Evolutionary conservation across 352 stramenopile genomes (phyloP), one percentile per base, ranked within the genome.

Genomic region (Pythium apleroticum): DNA sequence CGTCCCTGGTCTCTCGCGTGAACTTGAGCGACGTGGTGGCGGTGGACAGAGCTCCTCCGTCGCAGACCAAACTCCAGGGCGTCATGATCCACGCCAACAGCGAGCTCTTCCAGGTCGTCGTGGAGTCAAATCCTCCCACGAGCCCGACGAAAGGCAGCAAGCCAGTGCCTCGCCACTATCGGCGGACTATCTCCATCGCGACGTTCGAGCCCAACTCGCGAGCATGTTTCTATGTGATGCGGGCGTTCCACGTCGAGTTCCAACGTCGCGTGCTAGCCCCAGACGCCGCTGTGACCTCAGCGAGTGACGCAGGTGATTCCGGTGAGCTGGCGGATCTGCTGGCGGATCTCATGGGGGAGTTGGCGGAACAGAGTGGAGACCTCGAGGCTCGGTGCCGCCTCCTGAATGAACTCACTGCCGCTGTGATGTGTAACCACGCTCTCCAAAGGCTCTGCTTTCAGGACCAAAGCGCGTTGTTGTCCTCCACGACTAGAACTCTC

Each of bases 131-230:
- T 48, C 41, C 4, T 8, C 19, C 17, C 17, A 4, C 19, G 9
- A 48, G 19, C 6, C 19, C 41, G n/a, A 48, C 17, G 17, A 20
- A 25, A 25, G 19, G 41, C 17, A 25, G n/a, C 17, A n/a, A n/a
- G 19, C 10, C 41, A 25, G 17, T 48, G 5, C 41, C 41, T 48
- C 19, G 41, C 19, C 41, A 48, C 41, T 48, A 73, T n/a, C 33
- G 9, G 14, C 35, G 27, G 52, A 59, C 4, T 65, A 78, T 65
- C 54, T 62, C 75, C 46, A 69, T 90, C 31, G 75, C 73, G n/a
- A 90, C 79, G 6, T 89, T 90, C 52, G 81, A 90, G 56, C 77
- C 77, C 4, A 66, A 74, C 2, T 85, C 81, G n/a, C 71, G 80
- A 20, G 68, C 83, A 37, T 85, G 85, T 35, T 86, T 81, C 66